Evolutionary conservation across 306 rosid species (phyloP).

Genomic region (Herpetospermum pedunculosum): DNA sequence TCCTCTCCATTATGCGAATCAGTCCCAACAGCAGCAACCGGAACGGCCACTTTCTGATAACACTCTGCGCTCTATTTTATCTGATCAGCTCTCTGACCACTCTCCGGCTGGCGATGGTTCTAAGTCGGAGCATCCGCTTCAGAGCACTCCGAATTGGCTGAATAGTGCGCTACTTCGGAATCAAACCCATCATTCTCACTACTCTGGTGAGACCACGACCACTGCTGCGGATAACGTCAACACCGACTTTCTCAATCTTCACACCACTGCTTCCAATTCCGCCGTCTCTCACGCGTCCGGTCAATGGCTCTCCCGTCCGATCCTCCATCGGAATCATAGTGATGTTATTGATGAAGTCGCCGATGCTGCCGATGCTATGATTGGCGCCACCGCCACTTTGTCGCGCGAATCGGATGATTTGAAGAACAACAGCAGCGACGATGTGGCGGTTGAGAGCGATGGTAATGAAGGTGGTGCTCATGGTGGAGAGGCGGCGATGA

Average conservation of each 20-base stretch:
- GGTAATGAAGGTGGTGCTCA: constrained; percentile 16
- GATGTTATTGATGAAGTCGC: constrained; percentile 51
- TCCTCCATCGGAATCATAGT: constrained; percentile 69
- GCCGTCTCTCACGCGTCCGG: constrained; percentile 36
- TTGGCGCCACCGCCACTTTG: constrained; percentile 21
- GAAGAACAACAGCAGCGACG: constrained; percentile 29
- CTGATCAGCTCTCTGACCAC: constrained; percentile 24
- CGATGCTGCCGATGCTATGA: constrained; percentile 39
- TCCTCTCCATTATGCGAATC: constrained; percentile 48
- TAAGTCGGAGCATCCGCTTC: constrained; percentile 42
- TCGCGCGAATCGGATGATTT: constrained; percentile 52
- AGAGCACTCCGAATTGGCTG: constrained; percentile 85
- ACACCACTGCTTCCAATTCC: constrained; percentile 46
- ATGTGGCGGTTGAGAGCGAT: constrained; percentile 28
- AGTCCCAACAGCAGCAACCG: constrained; percentile 31
- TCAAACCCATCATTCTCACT: constrained; percentile 36
- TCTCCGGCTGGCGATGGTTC: constrained; percentile 28
- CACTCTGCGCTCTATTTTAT: constrained; percentile 23
- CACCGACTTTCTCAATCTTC: constrained; percentile 75
- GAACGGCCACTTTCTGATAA: constrained; percentile 21
- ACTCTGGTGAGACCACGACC: constrained; percentile 17
- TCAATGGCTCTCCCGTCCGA: constrained; percentile 65
- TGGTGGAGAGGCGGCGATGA: constrained; percentile 32
- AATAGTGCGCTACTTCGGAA: constrained; percentile 85
- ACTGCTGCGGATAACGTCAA: constrained; percentile 11